Base-by-base conservation (phyloP, 129 eudicot species). In the Pseudognaphalium luteoalbum region DNA sequence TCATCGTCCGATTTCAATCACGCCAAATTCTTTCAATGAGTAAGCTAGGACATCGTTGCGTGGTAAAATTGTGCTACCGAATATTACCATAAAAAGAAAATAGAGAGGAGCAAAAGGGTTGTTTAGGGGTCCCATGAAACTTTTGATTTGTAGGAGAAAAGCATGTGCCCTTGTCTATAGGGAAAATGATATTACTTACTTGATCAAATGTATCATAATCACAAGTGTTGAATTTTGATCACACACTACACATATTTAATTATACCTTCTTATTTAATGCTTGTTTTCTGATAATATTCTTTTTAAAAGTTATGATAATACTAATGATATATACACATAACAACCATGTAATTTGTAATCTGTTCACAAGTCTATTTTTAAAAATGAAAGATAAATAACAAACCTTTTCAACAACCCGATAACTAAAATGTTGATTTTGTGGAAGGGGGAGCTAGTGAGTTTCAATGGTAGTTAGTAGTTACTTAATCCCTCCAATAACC, bases 131-230 rank as follows among this genome's bases (percentile, higher is more conserved):
- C 70, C 80, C 74, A 74, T 57, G 59, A 79, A 75, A 77, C 76
- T 83, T 81, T 76, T 64, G 83, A 81, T 68, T 84, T 72, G 52
- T 86, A 22, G 15, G 73, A 77, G 82, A 69, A 73, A 78, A 60
- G 86, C 91, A 87, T 87, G 91, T 87, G 91, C 86, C 35, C 39
- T 64, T 76, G 81, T 76, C 76, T 81, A 68, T 66, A 73, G 63
- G 80, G 72, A 70, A 69, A 47, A 10, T 62, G 76, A 71, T 75
- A 65, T 39, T 68, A 52, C 72, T 66, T 70, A 52, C 72, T 66
- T 70, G 72, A 44, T 81, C 71, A 42, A 79, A 83, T 35, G 50
- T 62, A 71, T 77, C 88, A 70, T 78, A 72, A 78, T 75, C 85
- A 78, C 83, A 69, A 81, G 61, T 41, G 79, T 80, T 72, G 76